Base-by-base conservation (phyloP, 257 asterid species). In the Solanum etuberosum region DNA sequence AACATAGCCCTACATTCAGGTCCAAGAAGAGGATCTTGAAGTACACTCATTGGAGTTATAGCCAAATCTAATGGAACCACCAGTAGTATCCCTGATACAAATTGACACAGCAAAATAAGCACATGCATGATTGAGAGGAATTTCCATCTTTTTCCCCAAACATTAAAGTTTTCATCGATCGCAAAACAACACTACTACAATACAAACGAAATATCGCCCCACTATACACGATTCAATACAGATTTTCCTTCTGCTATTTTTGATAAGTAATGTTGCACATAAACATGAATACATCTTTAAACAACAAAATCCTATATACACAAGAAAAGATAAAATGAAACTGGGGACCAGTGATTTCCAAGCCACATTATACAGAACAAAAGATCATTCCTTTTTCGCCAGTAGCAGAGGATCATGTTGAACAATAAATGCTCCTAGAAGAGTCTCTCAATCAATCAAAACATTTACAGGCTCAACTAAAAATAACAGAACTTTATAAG, bases 21-120 rank as follows among this genome's bases (percentile, higher is more conserved):
- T 88, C 99, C 99, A 4, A 92, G 87, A 32, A 97, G 83, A 77
- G 99, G 97, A 92, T 97, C 99, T 91, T 96, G 94, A 16, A 94
- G 93, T 3, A 97, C 98, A 90, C 96, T 92, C 98, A 93, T 95
- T n/a, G 99, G 97, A 87, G 99, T 97, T 84, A 97, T 97, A 4
- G 98, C 95, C 86, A 97, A 89, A 92, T 94, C 90, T 85, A 97
- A 94, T 43, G 99, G 99, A 87, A 95, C 98, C 92, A 91, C 97
- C 90, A 94, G 90, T 29, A 90, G 86, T 81, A 94, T 86, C 73
- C 96, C 99, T 94, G 90, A 86, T 85, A 57, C 54, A 81, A 85
- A 54, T 29, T 15, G 7, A 78, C 51, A 25, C 29, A 46, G 84
- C 84, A 27, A 81, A 81, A 9, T 18, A 80, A 80, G 85, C 31